Base-by-base conservation (phyloP, 1,139 yeast species). In the Pichia sp. region DNA sequence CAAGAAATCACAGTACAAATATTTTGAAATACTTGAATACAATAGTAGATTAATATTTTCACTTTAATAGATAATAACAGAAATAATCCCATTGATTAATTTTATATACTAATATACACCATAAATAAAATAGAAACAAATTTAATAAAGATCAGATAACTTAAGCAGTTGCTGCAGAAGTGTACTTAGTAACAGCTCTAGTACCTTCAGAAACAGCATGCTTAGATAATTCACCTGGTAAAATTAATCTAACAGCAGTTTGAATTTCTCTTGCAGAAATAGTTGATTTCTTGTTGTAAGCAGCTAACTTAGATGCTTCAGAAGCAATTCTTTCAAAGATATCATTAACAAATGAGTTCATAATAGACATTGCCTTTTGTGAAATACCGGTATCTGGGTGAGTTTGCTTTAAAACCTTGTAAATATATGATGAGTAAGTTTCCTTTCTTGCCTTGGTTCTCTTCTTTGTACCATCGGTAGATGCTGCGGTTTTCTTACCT, bases 351-450 rank as follows among this genome's bases (percentile, higher is more conserved):
- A 93, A 93, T 51, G 98, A 93, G 87, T 93, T 93, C 95, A 93
- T 87, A 74, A 93, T 93, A 57, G 97, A 90, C 97, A 93, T 93
- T 65, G 99, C 97, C 77, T 90, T 89, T 77, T 91, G 96, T 64
- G 99, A 93, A 72, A 93, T 93, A 90, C 99, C 99, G 61, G 99
- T 93, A 75, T 93, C 98, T 75, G 99, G 96, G 78, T 95, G 97
- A 62, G 99, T 91, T 82, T 93, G 96, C 80, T 91, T 89, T 75
- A 91, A 84, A 66, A 90, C 98, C 79, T 93, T 93, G 95, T 91
- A 93, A 72, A 93, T 93, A 79, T 93, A 93, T 60, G 98, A 90
- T 62, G 97, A 90, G 83, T 91, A 93, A 60, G 99, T 90, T 79
- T 93, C 98, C 87, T 90, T 91, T 85, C 99, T 89, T 68, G 95